A percentile compares a stretch with the other conserved stretches of the same genome.
Conservation (phyloP, 257 asterid genomes). For the Leptodermis oblonga region DNA sequence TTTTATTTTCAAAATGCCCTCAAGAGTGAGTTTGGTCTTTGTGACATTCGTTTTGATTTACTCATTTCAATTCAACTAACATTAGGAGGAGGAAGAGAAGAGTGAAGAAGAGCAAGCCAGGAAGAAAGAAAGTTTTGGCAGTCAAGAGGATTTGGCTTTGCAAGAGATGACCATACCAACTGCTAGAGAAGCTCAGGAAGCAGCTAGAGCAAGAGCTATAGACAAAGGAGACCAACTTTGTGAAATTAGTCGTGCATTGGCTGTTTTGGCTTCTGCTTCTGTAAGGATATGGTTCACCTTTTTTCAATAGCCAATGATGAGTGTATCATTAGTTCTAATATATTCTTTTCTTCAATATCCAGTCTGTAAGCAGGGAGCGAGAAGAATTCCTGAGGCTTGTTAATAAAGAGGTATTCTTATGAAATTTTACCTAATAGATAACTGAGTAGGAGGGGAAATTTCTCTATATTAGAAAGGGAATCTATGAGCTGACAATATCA, state of each 20-base stretch:
- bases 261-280: constrained; percentile 89
- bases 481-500: not conserved
- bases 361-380: constrained; percentile 90
- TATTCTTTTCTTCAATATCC: constrained; percentile 21
- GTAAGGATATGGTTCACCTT: constrained; percentile 32
- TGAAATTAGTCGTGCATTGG: constrained; percentile 81
- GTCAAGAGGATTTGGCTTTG: constrained; percentile 62
- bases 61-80: constrained; percentile 14
- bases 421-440: not conserved
- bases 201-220: constrained; percentile 70
- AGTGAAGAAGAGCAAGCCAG: constrained; percentile 48
- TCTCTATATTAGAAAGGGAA: not conserved
- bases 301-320: constrained; percentile 16
- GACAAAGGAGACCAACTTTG: constrained; percentile 82
- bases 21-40: not conserved
- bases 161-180: constrained; percentile 56
- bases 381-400: constrained; percentile 85
- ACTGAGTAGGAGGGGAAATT: not conserved
- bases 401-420: constrained; percentile 65
- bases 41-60: not conserved
- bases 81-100: constrained; percentile 76
- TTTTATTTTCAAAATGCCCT: not conserved
- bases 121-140: constrained; percentile 40
- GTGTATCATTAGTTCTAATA: constrained; percentile 10
- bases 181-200: constrained; percentile 67